Base-by-base conservation (phyloP, 257 asterid genomes). In the Prunella vulgaris region DNA sequence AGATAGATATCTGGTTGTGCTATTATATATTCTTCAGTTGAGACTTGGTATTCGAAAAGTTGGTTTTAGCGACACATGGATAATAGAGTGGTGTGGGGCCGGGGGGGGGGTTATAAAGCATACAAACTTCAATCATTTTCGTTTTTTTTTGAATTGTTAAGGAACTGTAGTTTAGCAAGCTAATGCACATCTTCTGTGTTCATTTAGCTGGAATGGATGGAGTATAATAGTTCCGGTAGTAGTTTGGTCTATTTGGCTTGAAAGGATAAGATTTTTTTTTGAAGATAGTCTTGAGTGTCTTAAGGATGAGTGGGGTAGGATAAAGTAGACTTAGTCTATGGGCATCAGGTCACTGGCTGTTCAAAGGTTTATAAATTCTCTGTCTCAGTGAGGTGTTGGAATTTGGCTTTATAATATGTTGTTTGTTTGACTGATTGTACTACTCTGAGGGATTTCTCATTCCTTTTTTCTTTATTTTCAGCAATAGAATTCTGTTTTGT, bases 1-100 rank as follows among this genome's bases (percentile, higher is more conserved):
- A 25, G 35, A 9, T 78, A 33, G 30, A 14, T 25, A 49, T 46
- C 60, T 18, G 37, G 32, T 20, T 71, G 40, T 65, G 37, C 67
- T 42, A 58, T 22, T 60, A 68, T 20, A 49, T 72, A 53, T 76
- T 37, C 22, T 58, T 44, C 67, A 40, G 35, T 33, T 61, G 68
- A 68, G 42, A 42, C 32, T 46, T 33, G 52, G 37, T 60, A 44
- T 8, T 77, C 35, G 27, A 42, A 28, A 30, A 48, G 21, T 48
- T 48, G 7, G 54, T 48, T 48, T n/a, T 48, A 17, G 12, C 49
- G 3, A 10, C 49, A 40, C 14, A 40, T n/a, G 49, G 15, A 40
- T 40, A 10, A 40, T 49, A 18, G 24, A 49, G 25, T 49, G 56
- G 10, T 10, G 0, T 24, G 5, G 57, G 57, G 51, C n/a, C n/a